These are phyloP conservation scores for Teratosphaeriaceae sp. DNA, from an alignment of 2,329 filamentous ascomycete species.

Conservation along the genomic window DNA sequence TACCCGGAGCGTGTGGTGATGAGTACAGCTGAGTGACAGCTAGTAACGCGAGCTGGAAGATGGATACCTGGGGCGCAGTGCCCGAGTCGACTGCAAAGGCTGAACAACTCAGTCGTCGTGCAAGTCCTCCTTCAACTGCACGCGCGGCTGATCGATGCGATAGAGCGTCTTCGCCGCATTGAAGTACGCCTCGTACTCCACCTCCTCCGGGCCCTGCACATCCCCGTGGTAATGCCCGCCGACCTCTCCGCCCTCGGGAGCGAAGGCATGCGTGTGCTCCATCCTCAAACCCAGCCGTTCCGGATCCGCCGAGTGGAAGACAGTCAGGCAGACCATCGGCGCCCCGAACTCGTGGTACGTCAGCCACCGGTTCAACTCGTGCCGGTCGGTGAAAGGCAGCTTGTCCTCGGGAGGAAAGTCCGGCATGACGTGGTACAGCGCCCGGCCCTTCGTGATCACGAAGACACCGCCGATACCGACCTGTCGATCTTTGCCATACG, in stretches of 20 bases:
- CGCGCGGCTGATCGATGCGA: constrained; percentile 23
- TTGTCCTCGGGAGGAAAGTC: constrained; percentile 21
- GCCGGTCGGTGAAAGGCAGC: constrained; percentile 19
- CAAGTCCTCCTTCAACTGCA: constrained; percentile 20
- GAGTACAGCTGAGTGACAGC: no score
- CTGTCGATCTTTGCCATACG: constrained; percentile 18
- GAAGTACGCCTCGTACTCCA: constrained; percentile 28
- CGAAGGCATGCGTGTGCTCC: constrained; percentile 28
- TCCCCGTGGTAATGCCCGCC: constrained; percentile 29
- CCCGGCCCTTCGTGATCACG: constrained; percentile 21
- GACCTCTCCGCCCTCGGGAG: constrained; percentile 15
- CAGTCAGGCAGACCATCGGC: constrained; percentile 25
- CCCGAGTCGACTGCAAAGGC: no score
- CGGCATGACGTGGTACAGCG: constrained; percentile 26
- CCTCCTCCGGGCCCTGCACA: constrained; percentile 17
- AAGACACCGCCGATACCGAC: constrained; percentile 25
- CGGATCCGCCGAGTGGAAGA: constrained; percentile 25
- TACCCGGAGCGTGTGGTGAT: no score
- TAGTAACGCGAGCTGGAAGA: no score
- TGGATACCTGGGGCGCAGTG: no score
- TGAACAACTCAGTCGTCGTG: no score
- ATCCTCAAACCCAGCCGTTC: constrained; percentile 23
- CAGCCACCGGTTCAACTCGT: constrained; percentile 24
- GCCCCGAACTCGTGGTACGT: constrained; percentile 24
- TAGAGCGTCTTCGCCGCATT: constrained; percentile 25